Evolutionary conservation across 495 filamentous ascomycete genomes (phyloP), one percentile per base, ranked within the genome.

Genomic region (Halenospora varia): DNA sequence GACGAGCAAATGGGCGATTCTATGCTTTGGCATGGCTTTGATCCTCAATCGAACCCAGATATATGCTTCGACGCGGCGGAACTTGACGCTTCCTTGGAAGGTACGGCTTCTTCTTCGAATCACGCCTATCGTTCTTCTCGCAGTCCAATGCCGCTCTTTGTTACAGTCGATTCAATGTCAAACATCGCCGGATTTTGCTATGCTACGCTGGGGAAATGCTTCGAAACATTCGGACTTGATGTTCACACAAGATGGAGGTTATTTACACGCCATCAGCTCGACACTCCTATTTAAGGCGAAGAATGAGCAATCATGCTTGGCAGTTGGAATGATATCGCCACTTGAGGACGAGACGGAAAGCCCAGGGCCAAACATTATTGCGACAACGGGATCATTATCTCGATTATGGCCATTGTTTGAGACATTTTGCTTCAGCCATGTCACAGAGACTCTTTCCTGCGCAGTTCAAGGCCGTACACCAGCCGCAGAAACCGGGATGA

Each of bases 111-210:
- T 81, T 0, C 71, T 97, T 11, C 89, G 94, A 40, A 73, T 90
- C 19, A 65, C 84, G 8, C 90, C 92, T 0, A 87, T 96, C n/a
- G 13, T 88, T 3, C 73, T 96, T 0, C 86, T 97, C 56, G 53
- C 83, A 10, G 73, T 78, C 19, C 90, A 96, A 56, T 83, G 87
- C 4, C 70, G 81, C 10, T 70, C 71, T 18, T 67, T 97, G 3
- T 79, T 97, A 10, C 88, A 92, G 60, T 90, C 89, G 1, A 88
- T 98, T 47, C 88, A 89, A 57, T 98, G 94, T 64, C 95, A 98
- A 72, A 96, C 92, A 1, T 90, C 88, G 0, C 84, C 90, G 8
- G 76, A 86, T 54, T 96, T 89, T 64, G 74, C 84, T 20, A 64
- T 78, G 44, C 71, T 94, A 62, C 84, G 88, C 29, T 93, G 91